Percentiles rank a stretch among this genome's conserved stretches.
Conservation (phyloP, 495 filamentous ascomycete species). For the Sabuloglossum arenarium region DNA sequence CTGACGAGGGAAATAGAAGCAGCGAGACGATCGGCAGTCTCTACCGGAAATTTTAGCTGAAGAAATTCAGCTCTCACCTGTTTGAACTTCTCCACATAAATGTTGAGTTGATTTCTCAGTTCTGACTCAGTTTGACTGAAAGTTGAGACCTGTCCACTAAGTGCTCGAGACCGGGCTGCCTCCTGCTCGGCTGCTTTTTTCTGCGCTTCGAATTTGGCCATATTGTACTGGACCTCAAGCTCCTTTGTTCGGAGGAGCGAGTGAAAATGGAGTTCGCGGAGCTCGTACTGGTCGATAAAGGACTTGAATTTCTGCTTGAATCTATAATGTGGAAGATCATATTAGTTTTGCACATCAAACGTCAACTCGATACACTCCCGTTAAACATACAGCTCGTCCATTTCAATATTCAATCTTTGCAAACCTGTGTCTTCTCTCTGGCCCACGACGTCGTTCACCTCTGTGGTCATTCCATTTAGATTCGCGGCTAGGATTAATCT, state of each 20-base stretch:
- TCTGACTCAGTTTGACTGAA: conserved; percentile 94
- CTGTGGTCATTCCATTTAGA: conserved; percentile 47
- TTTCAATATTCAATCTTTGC: conserved; percentile 54
- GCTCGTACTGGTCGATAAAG: conserved; percentile 85
- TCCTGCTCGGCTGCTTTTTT: conserved; percentile 73
- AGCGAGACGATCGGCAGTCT: background rate
- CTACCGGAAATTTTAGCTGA: background rate
- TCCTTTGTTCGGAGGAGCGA: conserved; percentile 81
- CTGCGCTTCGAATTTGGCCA: conserved; percentile 70
- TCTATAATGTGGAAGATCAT: conserved; percentile 22
- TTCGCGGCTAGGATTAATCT: conserved; percentile 70
- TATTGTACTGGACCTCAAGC: conserved; percentile 81
- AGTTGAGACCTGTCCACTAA: conserved; percentile 81
- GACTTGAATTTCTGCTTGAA: conserved; percentile 83
- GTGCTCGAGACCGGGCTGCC: conserved; percentile 49
- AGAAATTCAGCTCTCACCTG: conserved; percentile 43
- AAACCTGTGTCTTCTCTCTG: conserved; percentile 57
- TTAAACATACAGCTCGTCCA: conserved; percentile 60
- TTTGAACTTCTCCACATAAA: conserved; percentile 99
- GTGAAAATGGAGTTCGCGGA: conserved; percentile 80
- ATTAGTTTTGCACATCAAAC: background rate
- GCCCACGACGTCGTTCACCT: conserved; percentile 64
- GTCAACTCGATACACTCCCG: background rate
- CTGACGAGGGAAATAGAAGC: background rate
- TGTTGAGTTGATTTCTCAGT: conserved; percentile 83